phyloP scores from a whole-genome alignment of 768 basidiomycete species.

The Agaricus sinodeliciosus region DNA sequence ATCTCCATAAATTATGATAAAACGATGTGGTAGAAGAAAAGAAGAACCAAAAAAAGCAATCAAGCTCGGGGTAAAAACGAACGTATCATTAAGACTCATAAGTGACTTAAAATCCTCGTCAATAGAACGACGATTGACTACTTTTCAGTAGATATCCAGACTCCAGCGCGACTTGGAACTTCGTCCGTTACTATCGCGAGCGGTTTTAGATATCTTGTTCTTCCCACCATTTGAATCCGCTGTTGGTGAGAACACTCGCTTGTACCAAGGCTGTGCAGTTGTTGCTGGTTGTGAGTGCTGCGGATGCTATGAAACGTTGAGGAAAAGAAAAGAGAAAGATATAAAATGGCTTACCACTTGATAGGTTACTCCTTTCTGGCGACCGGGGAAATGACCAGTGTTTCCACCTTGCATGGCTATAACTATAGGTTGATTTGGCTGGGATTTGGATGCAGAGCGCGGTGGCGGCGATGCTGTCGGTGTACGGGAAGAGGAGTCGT shows the following conservation, averaged over 20 bases:
- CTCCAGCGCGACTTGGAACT: neutral
- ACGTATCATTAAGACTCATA: no score
- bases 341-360: neutral
- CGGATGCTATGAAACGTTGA: neutral
- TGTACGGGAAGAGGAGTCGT: neutral
- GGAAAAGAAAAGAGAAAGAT: neutral
- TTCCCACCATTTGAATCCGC: neutral
- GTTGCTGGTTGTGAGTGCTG: neutral
- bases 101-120: no score
- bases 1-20: no score
- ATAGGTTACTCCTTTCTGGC: neutral
- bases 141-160: neutral
- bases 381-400: neutral
- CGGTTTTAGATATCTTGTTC: neutral
- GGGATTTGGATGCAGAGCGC: neutral
- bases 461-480: neutral
- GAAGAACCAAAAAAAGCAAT: no score
- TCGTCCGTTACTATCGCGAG: neutral
- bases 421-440: neutral
- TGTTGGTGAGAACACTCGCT: constrained; percentile 6
- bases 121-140: no score
- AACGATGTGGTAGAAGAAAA: no score
- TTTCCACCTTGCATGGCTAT: neutral
- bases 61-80: no score
- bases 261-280: constrained; percentile 5